Conservation (phyloP, 352 stramenopile species). For the Phytophthora melonis region DNA sequence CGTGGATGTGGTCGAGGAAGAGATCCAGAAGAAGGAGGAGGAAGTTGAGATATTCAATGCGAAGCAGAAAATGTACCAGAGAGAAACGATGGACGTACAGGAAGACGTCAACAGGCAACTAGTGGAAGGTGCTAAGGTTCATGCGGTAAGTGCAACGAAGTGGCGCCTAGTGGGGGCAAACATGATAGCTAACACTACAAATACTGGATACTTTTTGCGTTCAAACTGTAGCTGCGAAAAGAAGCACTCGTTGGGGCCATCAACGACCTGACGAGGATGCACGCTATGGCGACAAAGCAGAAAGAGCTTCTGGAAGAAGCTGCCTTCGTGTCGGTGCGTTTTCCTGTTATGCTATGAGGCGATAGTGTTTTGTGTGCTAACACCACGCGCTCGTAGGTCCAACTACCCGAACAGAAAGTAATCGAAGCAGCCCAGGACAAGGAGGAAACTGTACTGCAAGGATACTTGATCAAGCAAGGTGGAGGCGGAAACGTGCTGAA, state of each 20-base stretch:
- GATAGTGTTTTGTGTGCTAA: not conserved
- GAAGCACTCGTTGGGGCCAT: constrained; percentile 75
- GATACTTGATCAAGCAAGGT: constrained; percentile 90
- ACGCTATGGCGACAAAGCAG: constrained; percentile 71
- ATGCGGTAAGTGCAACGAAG: constrained; percentile 49
- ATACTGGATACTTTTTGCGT: not conserved
- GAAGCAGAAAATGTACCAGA: constrained; percentile 72
- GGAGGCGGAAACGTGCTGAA: constrained; percentile 82
- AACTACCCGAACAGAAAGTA: constrained; percentile 82
- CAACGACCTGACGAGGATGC: constrained; percentile 71
- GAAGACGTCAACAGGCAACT: constrained; percentile 71
- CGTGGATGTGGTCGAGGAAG: constrained; percentile 55
- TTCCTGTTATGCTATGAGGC: not conserved
- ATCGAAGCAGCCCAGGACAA: constrained; percentile 81
- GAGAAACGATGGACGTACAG: constrained; percentile 62
- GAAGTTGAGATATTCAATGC: constrained; percentile 58
- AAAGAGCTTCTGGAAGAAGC: constrained; percentile 79
- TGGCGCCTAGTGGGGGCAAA: not conserved
- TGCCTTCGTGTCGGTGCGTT: constrained; percentile 76
- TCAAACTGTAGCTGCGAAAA: constrained; percentile 63
- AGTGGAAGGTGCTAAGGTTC: constrained; percentile 71
- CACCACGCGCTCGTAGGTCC: constrained; percentile 44
- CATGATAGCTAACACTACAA: not conserved
- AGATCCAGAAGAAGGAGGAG: constrained; percentile 68
- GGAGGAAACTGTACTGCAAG: constrained; percentile 72